Evolutionary conservation across 768 basidiomycete genomes (phyloP).

Genomic region (Aureoboletus auriporus): DNA sequence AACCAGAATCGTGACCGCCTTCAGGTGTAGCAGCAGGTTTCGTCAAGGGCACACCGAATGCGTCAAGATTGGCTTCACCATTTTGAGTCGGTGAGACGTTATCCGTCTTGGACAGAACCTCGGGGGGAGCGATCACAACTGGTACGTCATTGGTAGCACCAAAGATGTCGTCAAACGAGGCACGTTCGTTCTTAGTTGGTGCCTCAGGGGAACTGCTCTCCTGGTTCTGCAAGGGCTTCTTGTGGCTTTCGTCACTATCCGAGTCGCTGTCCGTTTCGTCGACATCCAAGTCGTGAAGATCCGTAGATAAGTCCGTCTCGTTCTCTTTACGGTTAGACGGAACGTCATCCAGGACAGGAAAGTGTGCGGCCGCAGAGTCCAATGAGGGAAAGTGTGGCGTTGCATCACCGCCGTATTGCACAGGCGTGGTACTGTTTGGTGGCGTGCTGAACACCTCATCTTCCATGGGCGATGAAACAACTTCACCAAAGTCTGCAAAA

Average conservation of each 20-base stretch:
- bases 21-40: conserved; percentile 16
- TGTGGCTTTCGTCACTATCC: conserved; percentile 45
- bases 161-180: conserved; percentile 58
- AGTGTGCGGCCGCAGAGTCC: conserved; percentile 25
- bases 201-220: conserved; percentile 18
- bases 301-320: conserved; percentile 51
- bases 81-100: conserved; percentile 14
- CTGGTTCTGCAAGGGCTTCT: conserved; percentile 16
- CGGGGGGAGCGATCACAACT: conserved; percentile 17
- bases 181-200: conserved; percentile 11
- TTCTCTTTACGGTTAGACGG: conserved; percentile 28
- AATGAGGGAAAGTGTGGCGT: conserved; percentile 22
- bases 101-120: conserved; percentile 15
- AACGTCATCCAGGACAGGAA: conserved; percentile 37
- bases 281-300: conserved; percentile 55
- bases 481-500: conserved; percentile 13
- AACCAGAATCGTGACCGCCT: conserved; percentile 16
- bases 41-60: conserved; percentile 35
- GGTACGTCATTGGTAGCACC: conserved; percentile 29
- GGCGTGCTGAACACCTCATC: conserved; percentile 63
- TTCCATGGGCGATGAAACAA: conserved; percentile 30
- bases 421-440: conserved; percentile 39
- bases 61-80: conserved; percentile 28
- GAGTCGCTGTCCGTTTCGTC: conserved; percentile 53
- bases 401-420: conserved; percentile 7